phyloP scores from a whole-genome alignment of 2,329 filamentous ascomycete species.

The Polychaeton citri region DNA sequence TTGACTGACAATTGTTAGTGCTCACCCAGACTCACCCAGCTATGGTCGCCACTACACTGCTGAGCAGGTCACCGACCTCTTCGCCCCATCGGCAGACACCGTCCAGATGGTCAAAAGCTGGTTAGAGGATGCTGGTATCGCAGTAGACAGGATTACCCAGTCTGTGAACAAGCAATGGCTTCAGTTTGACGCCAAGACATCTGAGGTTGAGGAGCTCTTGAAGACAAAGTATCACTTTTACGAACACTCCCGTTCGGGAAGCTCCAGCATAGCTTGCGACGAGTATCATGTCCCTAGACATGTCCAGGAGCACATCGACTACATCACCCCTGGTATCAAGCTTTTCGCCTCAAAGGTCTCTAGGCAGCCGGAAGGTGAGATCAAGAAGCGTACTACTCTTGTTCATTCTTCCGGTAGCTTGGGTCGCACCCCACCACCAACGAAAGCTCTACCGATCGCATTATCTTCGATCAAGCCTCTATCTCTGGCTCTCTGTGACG shows the following conservation, averaged over 20 bases:
- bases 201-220: conserved; percentile 27
- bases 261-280: conserved; percentile 26
- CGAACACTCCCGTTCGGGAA: conserved; percentile 42
- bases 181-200: conserved; percentile 28
- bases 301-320: conserved; percentile 39
- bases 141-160: conserved; percentile 19
- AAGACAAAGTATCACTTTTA: conserved; percentile 43
- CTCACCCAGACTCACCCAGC: conserved; percentile 24
- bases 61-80: conserved; percentile 26
- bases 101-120: conserved; percentile 26
- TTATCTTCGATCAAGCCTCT: conserved; percentile 3
- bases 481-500: conserved; percentile 4
- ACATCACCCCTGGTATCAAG: conserved; percentile 43
- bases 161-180: conserved; percentile 26
- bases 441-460: conserved; percentile 7
- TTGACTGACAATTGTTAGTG: too few species aligned
- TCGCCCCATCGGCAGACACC: conserved; percentile 23
- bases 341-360: conserved; percentile 19
- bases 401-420: conserved; percentile 2
- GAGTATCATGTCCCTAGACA: conserved; percentile 36
- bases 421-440: conserved; percentile 5
- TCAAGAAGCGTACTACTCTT: conserved; percentile 8
- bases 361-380: conserved; percentile 6
- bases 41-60: conserved; percentile 29
- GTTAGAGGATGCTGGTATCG: conserved; percentile 23